These are phyloP conservation scores for Punctularia strigosozonata DNA, from an alignment of 768 basidiomycete genomes.

Conservation along the genomic window DNA sequence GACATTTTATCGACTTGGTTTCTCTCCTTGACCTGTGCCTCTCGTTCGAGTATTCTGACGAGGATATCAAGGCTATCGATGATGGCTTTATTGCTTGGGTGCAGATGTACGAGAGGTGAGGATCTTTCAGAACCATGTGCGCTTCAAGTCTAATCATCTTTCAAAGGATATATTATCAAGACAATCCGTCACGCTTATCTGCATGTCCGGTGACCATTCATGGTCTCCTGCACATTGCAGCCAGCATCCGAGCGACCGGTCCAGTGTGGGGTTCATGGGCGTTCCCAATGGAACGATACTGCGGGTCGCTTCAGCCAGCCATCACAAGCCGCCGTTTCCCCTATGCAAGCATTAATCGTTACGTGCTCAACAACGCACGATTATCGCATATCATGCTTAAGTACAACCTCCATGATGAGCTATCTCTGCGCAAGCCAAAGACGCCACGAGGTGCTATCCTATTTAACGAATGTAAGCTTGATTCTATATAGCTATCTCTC, in stretches of 20 bases:
- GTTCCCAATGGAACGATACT: slow-evolving; percentile 19
- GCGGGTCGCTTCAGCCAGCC: slow-evolving; percentile 11
- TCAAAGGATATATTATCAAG: slow-evolving; percentile 20
- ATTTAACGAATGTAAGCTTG: too few relatives aligned
- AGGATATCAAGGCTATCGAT: slow-evolving; percentile 8
- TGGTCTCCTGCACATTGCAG: slow-evolving; percentile 18
- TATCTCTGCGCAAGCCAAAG: slow-evolving; percentile 1
- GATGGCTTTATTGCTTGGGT: slow-evolving; percentile 12
- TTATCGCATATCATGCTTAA: slow-evolving; percentile 8
- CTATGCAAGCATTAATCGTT: slow-evolving; percentile 8
- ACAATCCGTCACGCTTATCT: slow-evolving; percentile 10
- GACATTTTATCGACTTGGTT: slow-evolving; percentile 15
- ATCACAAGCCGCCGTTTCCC: slow-evolving; percentile 12
- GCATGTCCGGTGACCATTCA: slow-evolving; percentile 22
- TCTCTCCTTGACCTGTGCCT: slow-evolving; percentile 13
- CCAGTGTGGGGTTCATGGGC: slow-evolving; percentile 18
- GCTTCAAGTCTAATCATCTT: too few relatives aligned
- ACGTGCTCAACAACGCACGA: slow-evolving; percentile 5
- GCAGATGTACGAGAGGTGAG: slow-evolving; percentile 10
- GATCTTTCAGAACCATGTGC: too few relatives aligned
- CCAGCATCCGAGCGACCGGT: slow-evolving; percentile 13
- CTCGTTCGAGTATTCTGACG: slow-evolving; percentile 9
- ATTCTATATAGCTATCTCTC: too few relatives aligned
- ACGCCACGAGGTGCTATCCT: too few relatives aligned
- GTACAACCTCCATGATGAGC: slow-evolving; percentile 3